These are phyloP conservation scores for Babesia sp. DNA, from an alignment of 169 alveolate species.

Conservation along the genomic window DNA sequence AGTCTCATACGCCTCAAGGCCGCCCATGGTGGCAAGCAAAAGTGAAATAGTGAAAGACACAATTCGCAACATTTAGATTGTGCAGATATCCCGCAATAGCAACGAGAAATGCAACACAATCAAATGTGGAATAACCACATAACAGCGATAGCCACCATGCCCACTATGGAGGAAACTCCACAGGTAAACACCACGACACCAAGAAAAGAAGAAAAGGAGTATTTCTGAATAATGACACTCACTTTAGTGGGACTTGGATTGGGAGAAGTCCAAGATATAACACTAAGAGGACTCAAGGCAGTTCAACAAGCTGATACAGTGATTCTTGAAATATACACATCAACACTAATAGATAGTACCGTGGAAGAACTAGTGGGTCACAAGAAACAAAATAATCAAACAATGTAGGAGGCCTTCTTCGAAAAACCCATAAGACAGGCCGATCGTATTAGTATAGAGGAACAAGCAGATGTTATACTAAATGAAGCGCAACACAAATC, in stretches of 20 bases:
- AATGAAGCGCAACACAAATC: slow-evolving; percentile 82
- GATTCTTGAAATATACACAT: slow-evolving; percentile 92
- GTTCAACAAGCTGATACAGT: slow-evolving; percentile 82
- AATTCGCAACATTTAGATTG: background rate
- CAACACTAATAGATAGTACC: slow-evolving; percentile 83
- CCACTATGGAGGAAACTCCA: background rate
- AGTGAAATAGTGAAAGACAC: background rate
- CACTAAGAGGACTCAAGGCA: slow-evolving; percentile 89
- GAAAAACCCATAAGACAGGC: slow-evolving; percentile 89
- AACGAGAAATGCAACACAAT: background rate
- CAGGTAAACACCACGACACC: background rate
- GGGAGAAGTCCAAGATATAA: slow-evolving; percentile 90
- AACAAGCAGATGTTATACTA: slow-evolving; percentile 86
- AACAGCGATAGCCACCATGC: background rate
- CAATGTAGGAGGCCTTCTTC: slow-evolving; percentile 66
- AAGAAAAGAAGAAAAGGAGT: background rate
- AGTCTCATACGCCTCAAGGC: slow-evolving; percentile 69
- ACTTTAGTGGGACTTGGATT: slow-evolving; percentile 93
- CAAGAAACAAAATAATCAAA: background rate
- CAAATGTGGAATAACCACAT: background rate
- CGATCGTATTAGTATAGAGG: slow-evolving; percentile 92
- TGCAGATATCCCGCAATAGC: no score
- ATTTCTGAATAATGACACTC: slow-evolving; percentile 81
- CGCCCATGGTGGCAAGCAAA: slow-evolving; percentile 38
- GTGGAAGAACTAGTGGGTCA: slow-evolving; percentile 73